Evolutionary conservation across 495 filamentous ascomycete species (phyloP), one percentile per base, ranked within the genome.

Genomic region (Aspergillus nidulans): DNA sequence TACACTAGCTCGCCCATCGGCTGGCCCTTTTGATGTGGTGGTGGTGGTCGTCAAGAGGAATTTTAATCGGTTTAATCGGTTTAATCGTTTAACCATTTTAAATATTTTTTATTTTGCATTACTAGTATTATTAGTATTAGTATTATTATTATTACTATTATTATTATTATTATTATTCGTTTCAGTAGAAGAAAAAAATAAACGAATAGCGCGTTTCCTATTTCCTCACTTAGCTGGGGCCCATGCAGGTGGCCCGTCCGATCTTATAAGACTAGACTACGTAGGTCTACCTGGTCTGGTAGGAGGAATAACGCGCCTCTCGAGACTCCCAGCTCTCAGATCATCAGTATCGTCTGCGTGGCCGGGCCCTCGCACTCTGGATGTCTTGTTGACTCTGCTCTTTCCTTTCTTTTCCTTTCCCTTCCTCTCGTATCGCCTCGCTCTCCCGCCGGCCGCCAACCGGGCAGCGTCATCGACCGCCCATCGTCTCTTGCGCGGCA

Each of bases 211-310:
- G 21, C 9, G 4, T 6, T 15, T 4, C 1, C 26, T n/a, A 23
- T 45, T 55, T 46, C 52, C 52, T 59, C 55, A 55, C 57, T 45
- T 50, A 45, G 16, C 32, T 51, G 52, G 39, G 47, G 46, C 38
- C 41, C 46, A 38, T 20, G 32, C 48, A 43, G 30, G 9, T 34
- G 30, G 47, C 48, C 40, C 55, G 56, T 45, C 51, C 54, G 44
- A 41, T 56, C 28, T 43, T 55, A 41, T 53, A 38, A 46, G 50
- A 39, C 36, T 34, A 34, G 30, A 12, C 4, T 6, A 12, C n/a
- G n/a, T n/a, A n/a, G n/a, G n/a, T n/a, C n/a, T n/a, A n/a, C n/a
- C n/a, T n/a, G 30, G 15, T 34, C 30, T 34, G 4, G 15, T 6
- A 34, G 30, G 9, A 34, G 15, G 30, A 26, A 54, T 40, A 47